Percentiles rank a stretch among this genome's conserved stretches.
Evolutionary conservation across 768 basidiomycete species (phyloP).

Genomic region (Suillus fuscotomentosus): DNA sequence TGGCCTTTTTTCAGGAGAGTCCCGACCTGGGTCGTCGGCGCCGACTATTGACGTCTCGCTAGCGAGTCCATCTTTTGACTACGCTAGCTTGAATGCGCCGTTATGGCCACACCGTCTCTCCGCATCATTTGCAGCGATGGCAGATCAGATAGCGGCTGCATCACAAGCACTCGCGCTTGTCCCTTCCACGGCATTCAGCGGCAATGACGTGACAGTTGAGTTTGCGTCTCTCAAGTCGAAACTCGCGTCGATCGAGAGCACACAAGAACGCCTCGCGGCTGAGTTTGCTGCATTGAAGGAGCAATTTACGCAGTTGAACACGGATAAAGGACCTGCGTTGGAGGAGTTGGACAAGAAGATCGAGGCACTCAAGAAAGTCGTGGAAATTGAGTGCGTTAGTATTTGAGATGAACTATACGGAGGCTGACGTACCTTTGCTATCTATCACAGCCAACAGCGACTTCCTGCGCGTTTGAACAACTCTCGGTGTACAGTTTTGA

Average conservation of each 20-base stretch:
- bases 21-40: constrained; percentile 13
- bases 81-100: not conserved
- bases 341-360: constrained; percentile 38
- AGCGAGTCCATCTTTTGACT: constrained; percentile 12
- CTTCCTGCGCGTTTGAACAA: constrained; percentile 38
- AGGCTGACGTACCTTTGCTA: not conserved
- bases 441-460: constrained; percentile 31
- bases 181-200: constrained; percentile 21
- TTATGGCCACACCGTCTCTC: constrained; percentile 36
- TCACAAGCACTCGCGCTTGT: constrained; percentile 35
- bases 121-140: constrained; percentile 37
- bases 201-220: constrained; percentile 11
- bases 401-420: not conserved
- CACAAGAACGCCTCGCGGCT: constrained; percentile 30
- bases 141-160: constrained; percentile 40
- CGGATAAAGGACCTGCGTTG: constrained; percentile 18
- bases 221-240: constrained; percentile 22
- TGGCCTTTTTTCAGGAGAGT: constrained; percentile 1
- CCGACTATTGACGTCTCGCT: constrained; percentile 20
- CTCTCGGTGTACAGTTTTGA: constrained; percentile 30
- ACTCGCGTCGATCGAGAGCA: constrained; percentile 31
- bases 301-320: constrained; percentile 18
- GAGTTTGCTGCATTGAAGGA: constrained; percentile 32
- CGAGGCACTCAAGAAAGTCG: constrained; percentile 26
- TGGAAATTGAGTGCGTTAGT: constrained; percentile 33